Percentiles rank a stretch among this genome's conserved stretches.
Conservation (phyloP, 768 basidiomycete species). For the Brasilioporus rufonigricans region DNA sequence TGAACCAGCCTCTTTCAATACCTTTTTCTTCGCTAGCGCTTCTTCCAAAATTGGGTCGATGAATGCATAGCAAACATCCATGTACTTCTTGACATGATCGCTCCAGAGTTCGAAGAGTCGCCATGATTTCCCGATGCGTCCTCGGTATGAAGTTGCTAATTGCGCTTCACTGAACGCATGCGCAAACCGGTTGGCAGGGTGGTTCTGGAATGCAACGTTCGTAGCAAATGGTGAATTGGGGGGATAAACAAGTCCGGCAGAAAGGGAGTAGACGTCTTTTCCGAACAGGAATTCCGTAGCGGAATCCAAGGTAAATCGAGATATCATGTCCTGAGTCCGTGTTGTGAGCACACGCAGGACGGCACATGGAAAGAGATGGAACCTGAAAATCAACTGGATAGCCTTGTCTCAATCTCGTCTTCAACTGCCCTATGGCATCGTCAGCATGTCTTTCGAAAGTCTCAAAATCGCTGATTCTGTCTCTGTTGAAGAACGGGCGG, state of each 20-base stretch:
- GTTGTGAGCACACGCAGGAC: not conserved
- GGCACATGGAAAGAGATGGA: not conserved
- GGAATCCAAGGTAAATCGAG: conserved; percentile 59
- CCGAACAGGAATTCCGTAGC: conserved; percentile 60
- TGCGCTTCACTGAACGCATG: conserved; percentile 52
- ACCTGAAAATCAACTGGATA: conserved; percentile 58
- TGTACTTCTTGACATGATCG: conserved; percentile 44
- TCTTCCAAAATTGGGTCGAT: conserved; percentile 52
- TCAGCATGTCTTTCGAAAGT: conserved; percentile 52
- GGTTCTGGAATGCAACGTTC: conserved; percentile 17
- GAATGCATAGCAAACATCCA: conserved; percentile 48
- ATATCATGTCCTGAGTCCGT: conserved; percentile 43
- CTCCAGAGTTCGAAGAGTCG: conserved; percentile 50
- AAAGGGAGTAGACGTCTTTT: conserved; percentile 46
- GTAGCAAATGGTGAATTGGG: conserved; percentile 15
- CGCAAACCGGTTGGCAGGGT: conserved; percentile 42
- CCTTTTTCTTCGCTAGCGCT: conserved; percentile 41
- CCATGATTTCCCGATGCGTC: conserved; percentile 45
- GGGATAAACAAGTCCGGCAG: conserved; percentile 49
- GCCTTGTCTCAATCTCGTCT: conserved; percentile 42
- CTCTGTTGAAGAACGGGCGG: conserved; percentile 58
- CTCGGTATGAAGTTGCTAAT: conserved; percentile 36
- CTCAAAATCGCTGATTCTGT: conserved; percentile 53
- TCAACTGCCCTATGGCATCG: conserved; percentile 46
- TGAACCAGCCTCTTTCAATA: conserved; percentile 21